These are phyloP conservation scores for Neophaeococcomyces mojaviensis DNA, from an alignment of 2,329 filamentous ascomycete species.

Conservation along the genomic window DNA sequence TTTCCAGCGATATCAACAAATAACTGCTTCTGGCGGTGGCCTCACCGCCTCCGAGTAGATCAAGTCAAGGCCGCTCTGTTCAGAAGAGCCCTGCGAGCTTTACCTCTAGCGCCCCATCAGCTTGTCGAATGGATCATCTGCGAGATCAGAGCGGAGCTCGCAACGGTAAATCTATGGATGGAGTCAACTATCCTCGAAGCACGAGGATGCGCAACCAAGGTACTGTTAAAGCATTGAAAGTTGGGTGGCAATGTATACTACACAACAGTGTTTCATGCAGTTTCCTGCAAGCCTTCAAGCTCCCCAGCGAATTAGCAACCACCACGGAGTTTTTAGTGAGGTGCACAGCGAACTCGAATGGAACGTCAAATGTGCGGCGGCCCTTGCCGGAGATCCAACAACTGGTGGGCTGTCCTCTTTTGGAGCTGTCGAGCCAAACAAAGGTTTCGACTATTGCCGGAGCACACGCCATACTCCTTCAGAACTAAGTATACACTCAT, in stretches of 20 bases:
- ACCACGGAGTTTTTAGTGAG: too few species aligned
- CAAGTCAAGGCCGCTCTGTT: not conserved
- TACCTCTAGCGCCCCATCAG: constrained; percentile 1
- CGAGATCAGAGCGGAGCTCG: not conserved
- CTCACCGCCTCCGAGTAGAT: constrained; percentile 1
- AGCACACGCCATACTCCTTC: too few species aligned
- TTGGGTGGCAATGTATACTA: constrained; percentile 6
- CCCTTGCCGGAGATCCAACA: too few species aligned
- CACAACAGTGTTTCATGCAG: not conserved
- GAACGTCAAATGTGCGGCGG: too few species aligned
- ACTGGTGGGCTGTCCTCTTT: too few species aligned
- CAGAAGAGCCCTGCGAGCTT: not conserved
- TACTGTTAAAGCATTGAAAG: not conserved
- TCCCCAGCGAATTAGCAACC: too few species aligned
- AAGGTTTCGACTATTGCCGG: too few species aligned
- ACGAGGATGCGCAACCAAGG: not conserved
- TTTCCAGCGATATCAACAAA: constrained; percentile 6
- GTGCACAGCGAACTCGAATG: too few species aligned
- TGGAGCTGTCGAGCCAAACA: too few species aligned
- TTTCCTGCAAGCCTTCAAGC: not conserved
- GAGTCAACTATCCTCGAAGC: not conserved
- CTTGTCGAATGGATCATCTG: constrained; percentile 1
- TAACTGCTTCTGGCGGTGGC: constrained; percentile 3
- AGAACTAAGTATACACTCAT: too few species aligned
- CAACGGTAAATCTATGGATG: not conserved